Evolutionary conservation across 2,329 filamentous ascomycete genomes (phyloP), one percentile per base, ranked within the genome.

Genomic region (Stagonosporopsis chrysanthemi): DNA sequence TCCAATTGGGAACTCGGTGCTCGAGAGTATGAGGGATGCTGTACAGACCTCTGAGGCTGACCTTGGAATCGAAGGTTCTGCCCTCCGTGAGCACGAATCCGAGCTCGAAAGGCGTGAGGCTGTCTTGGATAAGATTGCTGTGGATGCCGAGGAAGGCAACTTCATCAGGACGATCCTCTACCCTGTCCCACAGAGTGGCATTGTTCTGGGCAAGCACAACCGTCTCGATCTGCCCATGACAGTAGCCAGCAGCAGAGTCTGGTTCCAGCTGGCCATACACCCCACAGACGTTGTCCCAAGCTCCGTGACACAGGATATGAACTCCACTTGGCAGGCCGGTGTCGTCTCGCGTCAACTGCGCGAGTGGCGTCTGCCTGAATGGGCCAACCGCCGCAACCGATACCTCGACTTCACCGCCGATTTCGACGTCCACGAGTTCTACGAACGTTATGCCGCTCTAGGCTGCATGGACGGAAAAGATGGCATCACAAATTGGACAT

Each of bases 341-440:
- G 88, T 90, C 2, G 90, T 99, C 0, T 99, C 95, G 2, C 89
- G 92, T 56, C 95, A 99, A 76, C 85, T 99, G 17, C 90, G 95
- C 17, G 86, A 92, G 2, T 99, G 95, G 94, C 87, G 95, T 69
- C 82, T 99, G 15, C 90, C 95, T 0, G 95, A 99, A 75, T 99
- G 95, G 95, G 91, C 93, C 1, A 99, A 98, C 73, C 88, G 94
- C 53, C 87, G 95, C 46, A 96, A 93, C 75, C 92, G 91, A 74
- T 88, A 90, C 68, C 86, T 98, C 2, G 95, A 99, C 73, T 99
- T 96, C 76, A 99, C 95, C 0, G 92, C 93, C 1, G 95, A 99
- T 71, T 99, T 98, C 66, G 95, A 99, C 69, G 81, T 93, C 5
- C 91, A 97, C 15, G 95, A 99, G 74, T 98, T 99, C 68, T 85